phyloP scores from a whole-genome alignment of 495 filamentous ascomycete genomes.

The Rostrohypoxylon terebratum region DNA sequence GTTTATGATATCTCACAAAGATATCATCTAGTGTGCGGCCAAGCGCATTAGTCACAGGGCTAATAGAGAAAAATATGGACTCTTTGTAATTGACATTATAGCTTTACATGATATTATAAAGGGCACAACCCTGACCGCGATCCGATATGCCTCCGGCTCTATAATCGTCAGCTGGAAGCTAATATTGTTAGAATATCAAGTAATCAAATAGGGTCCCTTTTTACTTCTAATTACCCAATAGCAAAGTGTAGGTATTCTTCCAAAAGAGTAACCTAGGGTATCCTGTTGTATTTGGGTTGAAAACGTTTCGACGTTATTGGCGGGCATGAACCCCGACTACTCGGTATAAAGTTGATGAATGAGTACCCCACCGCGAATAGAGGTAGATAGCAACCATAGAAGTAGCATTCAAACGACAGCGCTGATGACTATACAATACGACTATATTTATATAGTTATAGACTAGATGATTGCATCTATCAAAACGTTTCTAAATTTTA shows the following conservation, averaged over 20 bases:
- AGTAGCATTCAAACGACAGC: neutral
- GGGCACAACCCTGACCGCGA: neutral
- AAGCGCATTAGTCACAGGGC: neutral
- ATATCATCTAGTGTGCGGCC: neutral
- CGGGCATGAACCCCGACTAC: neutral
- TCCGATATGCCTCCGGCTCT: neutral
- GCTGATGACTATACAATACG: neutral
- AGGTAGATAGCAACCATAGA: neutral
- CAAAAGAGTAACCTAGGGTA: neutral
- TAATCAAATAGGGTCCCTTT: neutral
- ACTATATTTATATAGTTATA: neutral
- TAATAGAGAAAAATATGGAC: neutral
- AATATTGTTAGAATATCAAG: neutral
- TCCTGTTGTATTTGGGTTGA: neutral
- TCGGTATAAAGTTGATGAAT: neutral
- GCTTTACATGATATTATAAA: neutral
- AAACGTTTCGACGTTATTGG: slow-evolving; percentile 7
- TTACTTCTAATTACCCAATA: neutral
- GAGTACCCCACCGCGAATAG: neutral
- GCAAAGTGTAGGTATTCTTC: neutral
- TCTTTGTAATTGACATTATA: neutral
- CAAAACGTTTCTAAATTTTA: neutral
- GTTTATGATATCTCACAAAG: neutral
- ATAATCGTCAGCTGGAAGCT: neutral
- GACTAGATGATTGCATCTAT: neutral